Evolutionary conservation across 2,329 filamentous ascomycete genomes (phyloP), one percentile per base, ranked within the genome.

Genomic region (Coniochaeta prunicola): DNA sequence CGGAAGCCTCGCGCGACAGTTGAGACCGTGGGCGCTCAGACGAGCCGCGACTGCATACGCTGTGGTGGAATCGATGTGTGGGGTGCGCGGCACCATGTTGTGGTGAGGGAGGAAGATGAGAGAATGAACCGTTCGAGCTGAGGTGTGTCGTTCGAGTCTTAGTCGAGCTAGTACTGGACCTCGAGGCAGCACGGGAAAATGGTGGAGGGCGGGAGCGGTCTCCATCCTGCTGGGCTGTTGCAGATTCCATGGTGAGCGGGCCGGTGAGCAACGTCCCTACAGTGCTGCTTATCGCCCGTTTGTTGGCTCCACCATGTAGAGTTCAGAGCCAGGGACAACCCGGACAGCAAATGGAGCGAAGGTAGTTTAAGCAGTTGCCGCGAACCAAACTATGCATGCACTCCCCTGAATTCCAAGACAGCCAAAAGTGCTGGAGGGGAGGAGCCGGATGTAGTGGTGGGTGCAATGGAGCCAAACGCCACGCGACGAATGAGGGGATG

Each of bases 111-210:
- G 70, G 69, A 24, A 74, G 66, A 30, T 74, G 74, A 0, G 76
- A 77, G 24, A 73, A 71, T 31, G 74, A 76, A 62, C 74, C 77
- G 59, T 69, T 76, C 57, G 74, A 69, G 60, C 76, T 78, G 28
- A 75, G 71, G 21, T 74, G 69, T 1, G 76, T 74, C 64, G 66
- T 67, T 28, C 76, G 73, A 12, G 75, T 74, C 64, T 75, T 74
- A 60, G 69, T 73, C 21, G 73, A 77, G 61, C 73, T 73, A 56
- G 68, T 76, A 59, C 77, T 81, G 21, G 77, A 75, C 60, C 77
- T 74, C 15, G 79, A 82, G 33, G 75, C 69, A 10, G 74, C 73
- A 59, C 77, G 78, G 61, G 74, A 69, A 61, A 74, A 67, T 40
- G 59, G 40, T 19, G 40, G 59, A 17, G 66, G 59, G 34, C 60